Percentiles rank a stretch among this genome's conserved stretches.
Evolutionary conservation across 108 stramenopile genomes (phyloP).

Genomic region (Cyclotella choctawhatcheeana): DNA sequence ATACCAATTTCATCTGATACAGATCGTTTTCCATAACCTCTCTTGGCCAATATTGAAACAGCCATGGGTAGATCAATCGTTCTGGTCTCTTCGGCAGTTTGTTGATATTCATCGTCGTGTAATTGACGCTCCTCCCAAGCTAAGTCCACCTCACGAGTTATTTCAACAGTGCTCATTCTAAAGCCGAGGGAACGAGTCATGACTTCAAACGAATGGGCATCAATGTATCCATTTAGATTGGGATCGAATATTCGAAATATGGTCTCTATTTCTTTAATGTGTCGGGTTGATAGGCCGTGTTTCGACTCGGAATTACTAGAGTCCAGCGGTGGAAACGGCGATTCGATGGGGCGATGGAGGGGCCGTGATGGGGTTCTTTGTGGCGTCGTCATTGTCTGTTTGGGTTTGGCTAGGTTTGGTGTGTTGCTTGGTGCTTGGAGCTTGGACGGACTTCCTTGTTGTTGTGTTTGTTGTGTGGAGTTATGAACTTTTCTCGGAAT

Average conservation of each 20-base stretch:
- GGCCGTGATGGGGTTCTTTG: not conserved
- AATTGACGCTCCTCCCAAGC: slow-evolving; percentile 10
- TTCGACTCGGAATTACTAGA: not conserved
- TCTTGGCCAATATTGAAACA: slow-evolving; percentile 9
- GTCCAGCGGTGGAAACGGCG: slow-evolving; percentile 12
- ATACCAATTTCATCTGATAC: slow-evolving; percentile 24
- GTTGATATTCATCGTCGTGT: not conserved
- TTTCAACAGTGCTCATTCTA: slow-evolving; percentile 11
- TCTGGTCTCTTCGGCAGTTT: not conserved
- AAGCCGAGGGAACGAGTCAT: slow-evolving; percentile 33
- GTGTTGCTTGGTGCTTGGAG: too few species aligned
- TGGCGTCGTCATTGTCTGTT: too few species aligned
- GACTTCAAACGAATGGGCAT: slow-evolving; percentile 21
- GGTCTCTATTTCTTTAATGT: slow-evolving; percentile 19
- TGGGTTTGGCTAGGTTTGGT: too few species aligned
- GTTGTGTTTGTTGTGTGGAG: too few species aligned
- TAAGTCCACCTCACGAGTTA: not conserved
- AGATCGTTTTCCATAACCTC: slow-evolving; percentile 26
- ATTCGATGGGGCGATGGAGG: slow-evolving; percentile 11
- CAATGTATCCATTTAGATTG: slow-evolving; percentile 19
- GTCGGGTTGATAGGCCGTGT: slow-evolving; percentile 9
- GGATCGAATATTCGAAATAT: slow-evolving; percentile 40
- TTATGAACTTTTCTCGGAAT: too few species aligned
- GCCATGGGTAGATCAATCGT: slow-evolving; percentile 32
- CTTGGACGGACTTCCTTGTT: too few species aligned